Evolutionary conservation across 805 yeast genomes (phyloP).

Genomic region (Sugiyamaella mastotermitis): DNA sequence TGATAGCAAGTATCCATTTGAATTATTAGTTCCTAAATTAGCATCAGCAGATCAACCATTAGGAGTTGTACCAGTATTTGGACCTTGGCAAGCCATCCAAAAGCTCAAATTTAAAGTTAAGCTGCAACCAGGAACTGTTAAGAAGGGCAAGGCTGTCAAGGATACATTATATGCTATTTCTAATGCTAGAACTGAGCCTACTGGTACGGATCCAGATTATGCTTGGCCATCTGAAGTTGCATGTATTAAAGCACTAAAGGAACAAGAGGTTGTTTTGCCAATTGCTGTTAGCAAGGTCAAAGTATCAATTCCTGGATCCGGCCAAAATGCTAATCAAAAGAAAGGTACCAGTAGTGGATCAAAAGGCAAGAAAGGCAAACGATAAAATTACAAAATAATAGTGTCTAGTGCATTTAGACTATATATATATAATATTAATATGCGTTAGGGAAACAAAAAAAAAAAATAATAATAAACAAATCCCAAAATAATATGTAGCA

Average conservation of each 20-base stretch:
- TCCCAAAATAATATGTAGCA: too few species aligned
- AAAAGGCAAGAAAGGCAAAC: constrained; percentile 6
- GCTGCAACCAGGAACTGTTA: constrained; percentile 67
- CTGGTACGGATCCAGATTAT: constrained; percentile 41
- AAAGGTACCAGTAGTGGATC: constrained; percentile 3
- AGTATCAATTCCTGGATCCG: constrained; percentile 30
- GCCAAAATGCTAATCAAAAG: constrained; percentile 20
- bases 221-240: constrained; percentile 73
- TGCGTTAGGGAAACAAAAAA: not conserved
- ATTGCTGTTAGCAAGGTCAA: constrained; percentile 71
- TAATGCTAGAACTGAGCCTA: constrained; percentile 28
- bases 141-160: constrained; percentile 79
- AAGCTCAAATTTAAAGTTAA: constrained; percentile 78
- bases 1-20: constrained; percentile 37
- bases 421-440: not conserved
- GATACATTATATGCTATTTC: constrained; percentile 60
- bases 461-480: too few species aligned
- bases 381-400: constrained; percentile 1
- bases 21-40: constrained; percentile 26
- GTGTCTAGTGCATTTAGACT: constrained; percentile 4
- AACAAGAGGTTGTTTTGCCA: constrained; percentile 59
- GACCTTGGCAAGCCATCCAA: constrained; percentile 80
- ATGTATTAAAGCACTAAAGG: constrained; percentile 48
- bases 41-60: constrained; percentile 43
- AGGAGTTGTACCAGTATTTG: constrained; percentile 79